Evolutionary conservation across 371 early-diverging fungal species (phyloP).

Genomic region (Rhizopus delemar): DNA sequence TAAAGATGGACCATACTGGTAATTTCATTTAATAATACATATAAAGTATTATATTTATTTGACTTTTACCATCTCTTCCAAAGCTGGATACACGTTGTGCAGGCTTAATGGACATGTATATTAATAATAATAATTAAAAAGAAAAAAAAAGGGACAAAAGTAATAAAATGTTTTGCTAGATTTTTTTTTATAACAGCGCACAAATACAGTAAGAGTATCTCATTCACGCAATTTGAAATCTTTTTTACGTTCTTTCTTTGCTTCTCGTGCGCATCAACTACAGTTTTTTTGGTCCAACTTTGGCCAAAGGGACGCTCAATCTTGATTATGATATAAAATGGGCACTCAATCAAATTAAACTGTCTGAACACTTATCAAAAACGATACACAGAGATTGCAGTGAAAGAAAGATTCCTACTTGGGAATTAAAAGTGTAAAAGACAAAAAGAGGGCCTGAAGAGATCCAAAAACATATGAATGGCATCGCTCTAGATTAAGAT

Average conservation of each 20-base stretch:
- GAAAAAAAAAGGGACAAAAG: conserved; percentile 5
- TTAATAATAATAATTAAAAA: neutral
- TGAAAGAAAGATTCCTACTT: too few relatives aligned
- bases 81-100: conserved; percentile 45
- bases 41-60: neutral
- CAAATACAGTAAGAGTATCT: neutral
- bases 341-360: too few relatives aligned
- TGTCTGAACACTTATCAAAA: too few relatives aligned
- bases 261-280: too few relatives aligned
- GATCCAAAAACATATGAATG: too few relatives aligned
- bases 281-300: too few relatives aligned
- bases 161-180: neutral
- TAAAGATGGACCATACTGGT: conserved; percentile 91
- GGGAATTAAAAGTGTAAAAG: too few relatives aligned
- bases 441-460: too few relatives aligned
- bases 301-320: too few relatives aligned
- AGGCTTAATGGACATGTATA: conserved; percentile 22
- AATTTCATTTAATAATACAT: neutral
- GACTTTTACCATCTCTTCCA: conserved; percentile 42
- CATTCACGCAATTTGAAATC: neutral
- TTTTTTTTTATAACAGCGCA: conserved; percentile 5
- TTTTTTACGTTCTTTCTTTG: neutral
- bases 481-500: too few relatives aligned
- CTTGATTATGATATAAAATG: too few relatives aligned
- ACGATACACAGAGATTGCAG: too few relatives aligned